Evolutionary conservation across 176 grass and related monocot genomes (phyloP).

Genomic region (Guadua angustifolia): DNA sequence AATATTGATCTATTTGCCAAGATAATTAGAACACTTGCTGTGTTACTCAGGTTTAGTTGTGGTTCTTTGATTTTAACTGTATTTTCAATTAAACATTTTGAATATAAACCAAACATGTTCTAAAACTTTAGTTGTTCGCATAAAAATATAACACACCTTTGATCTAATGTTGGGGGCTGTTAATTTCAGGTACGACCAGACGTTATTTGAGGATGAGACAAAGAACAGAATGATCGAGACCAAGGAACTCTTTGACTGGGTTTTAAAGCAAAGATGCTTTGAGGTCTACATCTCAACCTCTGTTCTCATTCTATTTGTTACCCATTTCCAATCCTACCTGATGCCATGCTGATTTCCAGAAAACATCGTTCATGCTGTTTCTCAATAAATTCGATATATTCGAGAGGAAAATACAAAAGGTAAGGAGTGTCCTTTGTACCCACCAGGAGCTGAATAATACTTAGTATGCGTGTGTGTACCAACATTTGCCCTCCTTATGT

Average conservation of each 20-base stretch:
- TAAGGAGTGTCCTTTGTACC: neutral
- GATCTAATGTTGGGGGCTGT: neutral
- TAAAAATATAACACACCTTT: neutral
- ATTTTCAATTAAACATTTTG: neutral
- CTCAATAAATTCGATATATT: conserved; percentile 99
- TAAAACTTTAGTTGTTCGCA: neutral
- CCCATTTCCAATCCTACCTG: conserved; percentile 22
- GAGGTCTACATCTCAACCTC: conserved; percentile 53
- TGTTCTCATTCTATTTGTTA: conserved; percentile 3
- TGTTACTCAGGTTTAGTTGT: conserved; percentile 1
- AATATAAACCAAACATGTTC: neutral
- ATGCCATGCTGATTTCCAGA: conserved; percentile 54
- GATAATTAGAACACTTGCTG: neutral
- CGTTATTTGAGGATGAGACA: conserved; percentile 89
- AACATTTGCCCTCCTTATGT: conserved; percentile 13
- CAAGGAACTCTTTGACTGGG: conserved; percentile 95
- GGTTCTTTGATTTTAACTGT: neutral
- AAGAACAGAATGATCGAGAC: conserved; percentile 98
- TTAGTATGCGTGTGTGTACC: neutral
- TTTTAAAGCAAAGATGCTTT: conserved; percentile 90
- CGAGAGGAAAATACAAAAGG: conserved; percentile 95
- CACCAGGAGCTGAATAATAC: conserved; percentile 19
- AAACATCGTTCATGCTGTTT: conserved; percentile 96
- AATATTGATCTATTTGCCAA: neutral
- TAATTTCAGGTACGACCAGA: conserved; percentile 77